Percentiles rank a stretch among this genome's conserved stretches.
phyloP scores from a whole-genome alignment of 148 eudicot species.

The Rhododendron williamsianum region DNA sequence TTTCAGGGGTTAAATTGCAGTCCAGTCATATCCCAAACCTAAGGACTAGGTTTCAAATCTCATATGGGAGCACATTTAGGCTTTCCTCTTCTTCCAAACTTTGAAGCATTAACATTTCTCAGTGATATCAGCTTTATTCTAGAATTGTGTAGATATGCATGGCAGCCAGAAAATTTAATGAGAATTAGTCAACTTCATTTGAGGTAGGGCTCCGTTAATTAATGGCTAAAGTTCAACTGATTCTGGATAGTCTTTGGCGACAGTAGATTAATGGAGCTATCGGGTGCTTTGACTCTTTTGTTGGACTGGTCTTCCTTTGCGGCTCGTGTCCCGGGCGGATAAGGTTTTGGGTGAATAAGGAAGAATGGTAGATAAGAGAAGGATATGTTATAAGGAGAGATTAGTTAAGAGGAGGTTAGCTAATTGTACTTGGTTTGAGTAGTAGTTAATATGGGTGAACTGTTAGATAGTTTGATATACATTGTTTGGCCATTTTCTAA shows the following conservation, averaged over 20 bases:
- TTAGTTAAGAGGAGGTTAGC: too few relatives aligned
- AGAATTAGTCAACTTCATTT: not conserved
- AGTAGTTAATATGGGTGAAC: too few relatives aligned
- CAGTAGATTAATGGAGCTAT: not conserved
- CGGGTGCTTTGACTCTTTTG: not conserved
- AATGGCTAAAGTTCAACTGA: not conserved
- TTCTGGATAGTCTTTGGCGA: not conserved
- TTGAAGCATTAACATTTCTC: not conserved
- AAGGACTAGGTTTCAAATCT: not conserved
- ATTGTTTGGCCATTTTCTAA: too few relatives aligned
- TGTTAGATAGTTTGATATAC: too few relatives aligned
- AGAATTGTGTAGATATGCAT: not conserved
- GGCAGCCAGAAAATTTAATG: not conserved
- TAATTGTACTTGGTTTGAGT: too few relatives aligned
- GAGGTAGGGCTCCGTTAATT: not conserved
- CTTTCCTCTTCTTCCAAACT: not conserved
- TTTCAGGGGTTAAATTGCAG: not conserved
- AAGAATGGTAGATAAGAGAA: too few relatives aligned
- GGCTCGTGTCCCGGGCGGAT: not conserved
- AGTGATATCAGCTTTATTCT: not conserved
- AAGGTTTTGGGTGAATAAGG: too few relatives aligned
- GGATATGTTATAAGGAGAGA: too few relatives aligned
- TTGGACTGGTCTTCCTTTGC: not conserved
- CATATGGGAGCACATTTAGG: not conserved
- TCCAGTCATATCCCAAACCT: not conserved